Evolutionary conservation across 2,329 filamentous ascomycete species (phyloP).

Genomic region (Apiospora malaysiana): DNA sequence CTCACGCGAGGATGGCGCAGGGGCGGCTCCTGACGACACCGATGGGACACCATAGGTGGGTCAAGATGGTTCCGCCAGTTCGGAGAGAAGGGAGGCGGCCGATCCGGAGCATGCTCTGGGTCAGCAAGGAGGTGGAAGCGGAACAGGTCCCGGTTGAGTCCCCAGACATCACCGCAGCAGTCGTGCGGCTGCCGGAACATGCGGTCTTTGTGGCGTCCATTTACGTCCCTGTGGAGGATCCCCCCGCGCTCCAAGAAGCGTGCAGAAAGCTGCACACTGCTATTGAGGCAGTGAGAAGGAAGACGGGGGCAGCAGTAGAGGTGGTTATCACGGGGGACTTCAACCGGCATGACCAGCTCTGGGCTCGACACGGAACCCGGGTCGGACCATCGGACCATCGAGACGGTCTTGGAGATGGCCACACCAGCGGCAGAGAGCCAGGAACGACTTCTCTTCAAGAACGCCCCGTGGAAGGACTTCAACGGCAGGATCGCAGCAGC

Average conservation of each 20-base stretch:
- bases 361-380: slow-evolving; percentile 30
- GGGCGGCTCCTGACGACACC: neutral
- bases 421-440: slow-evolving; percentile 19
- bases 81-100: slow-evolving; percentile 10
- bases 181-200: neutral
- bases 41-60: neutral
- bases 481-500: slow-evolving; percentile 24
- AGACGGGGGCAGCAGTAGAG: slow-evolving; percentile 1
- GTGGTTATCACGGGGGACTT: slow-evolving; percentile 15
- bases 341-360: slow-evolving; percentile 37
- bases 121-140: slow-evolving; percentile 18
- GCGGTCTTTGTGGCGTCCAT: slow-evolving; percentile 1
- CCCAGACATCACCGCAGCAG: slow-evolving; percentile 11
- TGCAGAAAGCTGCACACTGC: slow-evolving; percentile 6
- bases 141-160: slow-evolving; percentile 11
- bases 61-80: slow-evolving; percentile 6
- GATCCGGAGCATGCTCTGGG: slow-evolving; percentile 13
- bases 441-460: slow-evolving; percentile 34
- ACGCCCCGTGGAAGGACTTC: slow-evolving; percentile 36
- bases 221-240: slow-evolving; percentile 7
- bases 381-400: slow-evolving; percentile 40
- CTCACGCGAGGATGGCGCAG: neutral
- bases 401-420: slow-evolving; percentile 37
- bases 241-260: slow-evolving; percentile 12
- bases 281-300: slow-evolving; percentile 2